Evolutionary conservation across 495 filamentous ascomycete species (phyloP).

Genomic region (Penicillium canescens): DNA sequence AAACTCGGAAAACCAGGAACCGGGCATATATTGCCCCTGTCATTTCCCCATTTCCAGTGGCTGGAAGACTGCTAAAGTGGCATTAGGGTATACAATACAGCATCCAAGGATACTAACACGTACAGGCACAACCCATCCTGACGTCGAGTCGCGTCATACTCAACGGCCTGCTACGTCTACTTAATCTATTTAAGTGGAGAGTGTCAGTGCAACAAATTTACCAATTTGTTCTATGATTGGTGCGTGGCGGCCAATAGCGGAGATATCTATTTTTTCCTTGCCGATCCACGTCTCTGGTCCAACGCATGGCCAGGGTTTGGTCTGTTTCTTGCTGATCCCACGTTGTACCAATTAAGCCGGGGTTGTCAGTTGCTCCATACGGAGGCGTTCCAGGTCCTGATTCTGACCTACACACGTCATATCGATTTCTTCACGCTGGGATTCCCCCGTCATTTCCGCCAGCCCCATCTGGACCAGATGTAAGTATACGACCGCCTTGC

Average conservation of each 20-base stretch:
- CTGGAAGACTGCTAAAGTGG: too few relatives aligned
- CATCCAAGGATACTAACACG: too few relatives aligned
- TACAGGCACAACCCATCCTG: background rate
- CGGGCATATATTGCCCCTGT: background rate
- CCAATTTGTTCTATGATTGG: constrained; percentile 16
- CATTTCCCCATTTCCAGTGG: background rate
- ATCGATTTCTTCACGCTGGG: background rate
- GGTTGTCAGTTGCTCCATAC: constrained; percentile 6
- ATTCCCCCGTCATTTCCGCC: constrained; percentile 3
- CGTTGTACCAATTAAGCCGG: background rate
- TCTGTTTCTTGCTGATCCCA: constrained; percentile 1
- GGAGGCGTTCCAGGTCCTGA: constrained; percentile 14
- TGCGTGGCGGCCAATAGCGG: background rate
- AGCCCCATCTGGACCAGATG: too few relatives aligned
- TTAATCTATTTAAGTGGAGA: constrained; percentile 28
- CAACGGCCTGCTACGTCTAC: constrained; percentile 21
- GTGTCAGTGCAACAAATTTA: constrained; percentile 11
- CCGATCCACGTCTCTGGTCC: background rate
- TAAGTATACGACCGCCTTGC: too few relatives aligned
- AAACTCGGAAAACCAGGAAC: constrained; percentile 1
- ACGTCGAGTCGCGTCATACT: constrained; percentile 22
- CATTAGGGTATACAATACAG: too few relatives aligned
- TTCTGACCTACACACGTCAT: constrained; percentile 20
- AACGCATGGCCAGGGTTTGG: background rate
- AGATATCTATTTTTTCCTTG: constrained; percentile 2